phyloP scores from a whole-genome alignment of 805 yeast genomes.

The Saccharomycopsis sp. region DNA sequence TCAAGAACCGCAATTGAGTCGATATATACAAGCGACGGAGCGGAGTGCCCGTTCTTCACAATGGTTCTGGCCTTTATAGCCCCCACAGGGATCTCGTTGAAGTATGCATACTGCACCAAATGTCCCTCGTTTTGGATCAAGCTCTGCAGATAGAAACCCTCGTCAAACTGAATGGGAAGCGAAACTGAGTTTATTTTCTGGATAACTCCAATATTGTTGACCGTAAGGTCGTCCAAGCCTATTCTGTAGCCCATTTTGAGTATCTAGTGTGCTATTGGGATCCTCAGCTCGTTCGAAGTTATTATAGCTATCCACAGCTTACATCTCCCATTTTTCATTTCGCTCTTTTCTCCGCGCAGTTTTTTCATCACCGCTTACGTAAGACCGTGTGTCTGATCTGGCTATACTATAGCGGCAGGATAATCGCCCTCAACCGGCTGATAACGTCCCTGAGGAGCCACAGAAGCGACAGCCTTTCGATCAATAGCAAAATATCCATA shows the following conservation, averaged over 20 bases:
- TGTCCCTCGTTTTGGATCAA: constrained; percentile 4
- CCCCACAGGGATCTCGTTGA: constrained; percentile 77
- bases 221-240: constrained; percentile 48
- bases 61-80: constrained; percentile 53
- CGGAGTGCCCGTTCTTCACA: constrained; percentile 30
- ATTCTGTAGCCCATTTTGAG: not conserved
- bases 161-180: constrained; percentile 47
- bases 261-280: too few relatives aligned
- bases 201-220: constrained; percentile 53
- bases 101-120: constrained; percentile 39
- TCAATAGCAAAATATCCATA: too few relatives aligned
- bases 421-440: too few relatives aligned
- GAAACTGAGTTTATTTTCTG: constrained; percentile 46
- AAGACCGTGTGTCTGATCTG: too few relatives aligned
- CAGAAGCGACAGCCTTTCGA: too few relatives aligned
- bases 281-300: too few relatives aligned
- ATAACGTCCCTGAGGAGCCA: too few relatives aligned
- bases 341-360: too few relatives aligned
- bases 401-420: too few relatives aligned
- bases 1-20: constrained; percentile 63
- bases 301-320: too few relatives aligned
- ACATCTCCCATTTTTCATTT: too few relatives aligned
- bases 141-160: constrained; percentile 29
- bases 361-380: too few relatives aligned
- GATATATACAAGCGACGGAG: constrained; percentile 52